Evolutionary conservation across 1,139 yeast species (phyloP).

Genomic region (Geotrichum klebahnii): DNA sequence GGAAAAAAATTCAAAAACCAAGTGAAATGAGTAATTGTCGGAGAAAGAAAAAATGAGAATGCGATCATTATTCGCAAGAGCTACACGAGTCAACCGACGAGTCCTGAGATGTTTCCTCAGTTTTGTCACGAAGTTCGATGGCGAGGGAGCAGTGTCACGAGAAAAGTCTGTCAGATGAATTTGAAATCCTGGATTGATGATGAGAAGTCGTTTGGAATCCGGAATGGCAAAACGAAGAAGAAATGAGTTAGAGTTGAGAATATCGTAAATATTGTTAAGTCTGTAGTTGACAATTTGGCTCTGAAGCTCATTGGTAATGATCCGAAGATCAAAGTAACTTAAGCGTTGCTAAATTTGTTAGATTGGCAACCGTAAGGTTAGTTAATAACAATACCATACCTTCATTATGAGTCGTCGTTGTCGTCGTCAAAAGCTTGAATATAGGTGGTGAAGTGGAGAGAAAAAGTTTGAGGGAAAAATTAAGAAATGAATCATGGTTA

Average conservation of each 20-base stretch:
- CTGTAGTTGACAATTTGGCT: conserved; percentile 57
- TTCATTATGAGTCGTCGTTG: conserved; percentile 5
- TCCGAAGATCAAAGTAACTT: conserved; percentile 74
- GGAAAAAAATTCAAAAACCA: conserved; percentile 87
- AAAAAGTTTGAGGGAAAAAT: neutral
- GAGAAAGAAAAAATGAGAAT: conserved; percentile 75
- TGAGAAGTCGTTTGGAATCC: conserved; percentile 69
- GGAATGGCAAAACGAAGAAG: conserved; percentile 78
- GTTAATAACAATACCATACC: conserved; percentile 2
- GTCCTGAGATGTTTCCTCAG: conserved; percentile 81
- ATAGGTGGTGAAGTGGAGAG: conserved; percentile 9
- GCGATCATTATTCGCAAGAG: conserved; percentile 75
- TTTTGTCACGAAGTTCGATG: conserved; percentile 81
- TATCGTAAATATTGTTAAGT: conserved; percentile 79
- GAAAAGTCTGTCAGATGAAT: conserved; percentile 75
- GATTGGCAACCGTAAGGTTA: neutral
- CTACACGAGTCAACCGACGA: conserved; percentile 66
- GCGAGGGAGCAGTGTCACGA: conserved; percentile 73
- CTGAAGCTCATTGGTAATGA: conserved; percentile 64
- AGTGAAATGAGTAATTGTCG: conserved; percentile 64
- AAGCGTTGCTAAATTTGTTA: conserved; percentile 77
- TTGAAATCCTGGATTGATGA: conserved; percentile 84
- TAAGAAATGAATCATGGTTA: neutral
- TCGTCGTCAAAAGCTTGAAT: neutral
- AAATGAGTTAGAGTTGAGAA: conserved; percentile 69